These are phyloP conservation scores for Jackrogersella minutella DNA, from an alignment of 495 filamentous ascomycete species.

Conservation along the genomic window DNA sequence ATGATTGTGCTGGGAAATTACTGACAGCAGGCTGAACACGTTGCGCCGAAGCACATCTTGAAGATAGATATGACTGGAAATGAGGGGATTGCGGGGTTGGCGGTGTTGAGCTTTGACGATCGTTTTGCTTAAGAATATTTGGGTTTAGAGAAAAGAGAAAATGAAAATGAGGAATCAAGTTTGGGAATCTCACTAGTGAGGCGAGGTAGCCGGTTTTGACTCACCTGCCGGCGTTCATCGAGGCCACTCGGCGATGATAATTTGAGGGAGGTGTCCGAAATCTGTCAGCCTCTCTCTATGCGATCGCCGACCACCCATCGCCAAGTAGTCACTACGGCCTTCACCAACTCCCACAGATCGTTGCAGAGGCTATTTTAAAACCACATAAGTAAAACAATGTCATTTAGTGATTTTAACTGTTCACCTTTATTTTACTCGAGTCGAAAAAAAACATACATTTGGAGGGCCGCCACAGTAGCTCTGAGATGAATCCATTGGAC, in stretches of 20 bases:
- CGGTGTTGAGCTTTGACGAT: slow-evolving; percentile 4
- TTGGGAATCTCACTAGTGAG: neutral
- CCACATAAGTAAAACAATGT: neutral
- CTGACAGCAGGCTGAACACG: slow-evolving; percentile 53
- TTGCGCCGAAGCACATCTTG: slow-evolving; percentile 52
- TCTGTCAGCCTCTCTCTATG: too few species aligned
- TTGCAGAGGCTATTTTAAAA: too few species aligned
- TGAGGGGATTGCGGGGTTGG: slow-evolving; percentile 6
- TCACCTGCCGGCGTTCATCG: slow-evolving; percentile 15
- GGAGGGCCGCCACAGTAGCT: neutral
- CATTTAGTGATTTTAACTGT: neutral
- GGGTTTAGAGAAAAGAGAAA: neutral
- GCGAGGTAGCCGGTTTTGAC: neutral
- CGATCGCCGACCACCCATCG: slow-evolving; percentile 27
- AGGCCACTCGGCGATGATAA: slow-evolving; percentile 31
- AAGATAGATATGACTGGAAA: slow-evolving; percentile 14
- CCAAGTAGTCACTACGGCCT: neutral
- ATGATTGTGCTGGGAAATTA: neutral
- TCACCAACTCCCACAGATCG: neutral
- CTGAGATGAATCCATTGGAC: neutral
- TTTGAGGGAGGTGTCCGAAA: slow-evolving; percentile 22
- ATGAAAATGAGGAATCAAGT: neutral
- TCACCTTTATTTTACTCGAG: neutral
- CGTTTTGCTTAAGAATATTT: slow-evolving; percentile 12
- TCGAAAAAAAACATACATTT: neutral